Base-by-base conservation (phyloP, 2,329 filamentous ascomycete species). In the Beauveria medogensis region DNA sequence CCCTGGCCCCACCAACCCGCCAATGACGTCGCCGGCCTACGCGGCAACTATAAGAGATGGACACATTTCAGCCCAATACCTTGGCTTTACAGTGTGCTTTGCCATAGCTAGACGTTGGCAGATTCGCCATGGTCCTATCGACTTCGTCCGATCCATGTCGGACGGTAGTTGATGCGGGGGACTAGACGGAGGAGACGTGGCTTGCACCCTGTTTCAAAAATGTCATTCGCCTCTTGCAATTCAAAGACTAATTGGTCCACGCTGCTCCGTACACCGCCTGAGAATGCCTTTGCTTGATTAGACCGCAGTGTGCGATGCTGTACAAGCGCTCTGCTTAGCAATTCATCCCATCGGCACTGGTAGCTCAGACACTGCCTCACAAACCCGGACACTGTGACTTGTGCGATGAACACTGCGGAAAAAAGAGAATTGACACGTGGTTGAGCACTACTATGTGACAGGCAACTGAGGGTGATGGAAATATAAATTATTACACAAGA, bases 11-110 rank as follows among this genome's bases (percentile, higher is more conserved):
- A 22, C 22, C 34, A 37, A 44, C 20, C 34, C 20, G 30, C 46
- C n/a, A 9, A 58, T 55, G 58, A 60, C 58, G 58, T 60, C 50
- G 50, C 22, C 5, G 10, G 50, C 41, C 40, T 41, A 60, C 50
- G 58, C 58, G 58, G 58, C 58, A 47, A 14, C 46, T 5, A 22
- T n/a, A n/a, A 43, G 7, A 10, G 30, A 9, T 30, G 47, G 14
- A 50, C 34, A 37, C 34, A 46, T 3, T 22, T 10, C 22, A 30
- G 30, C 20, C 40, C 40, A 14, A 52, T 44, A 46, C n/a, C 24
- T 37, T 9, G 10, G 14, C 37, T 28, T 52, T 53, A n/a, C 18
- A 22, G 40, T 41, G 24, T 52, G 10, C 14, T 16, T 20, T 28
- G 7, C 24, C 6, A 12, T 24, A 4, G 14, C 48, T 43, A 8